Base-by-base conservation (phyloP, 139 green algal species). In the Trebouxia sp. region DNA sequence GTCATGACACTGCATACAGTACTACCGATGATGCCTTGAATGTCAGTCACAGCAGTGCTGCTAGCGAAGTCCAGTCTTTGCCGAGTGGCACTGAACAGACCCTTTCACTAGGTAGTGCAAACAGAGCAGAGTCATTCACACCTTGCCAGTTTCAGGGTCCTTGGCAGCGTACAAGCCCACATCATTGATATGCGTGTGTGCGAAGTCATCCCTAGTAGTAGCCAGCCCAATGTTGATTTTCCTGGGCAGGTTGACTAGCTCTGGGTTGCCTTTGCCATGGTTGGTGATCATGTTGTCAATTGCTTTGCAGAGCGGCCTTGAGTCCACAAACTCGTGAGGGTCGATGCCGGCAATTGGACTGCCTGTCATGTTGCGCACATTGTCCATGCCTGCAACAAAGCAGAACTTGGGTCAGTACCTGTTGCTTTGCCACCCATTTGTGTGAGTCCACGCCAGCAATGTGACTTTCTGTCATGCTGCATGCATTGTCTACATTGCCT, bases 161-260 rank as follows among this genome's bases (percentile, higher is more conserved):
- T 79, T 55, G n/a, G 95, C 92, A 0, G 96, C 94, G 77, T 97
- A 90, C 76, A 97, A 95, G 10, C 92, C 97, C 12, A 99, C 88
- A 82, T 99, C 97, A 83, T 99, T 99, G 90, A 99, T 99, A 86
- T 99, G 94, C 39, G 95, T 95, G 89, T 99, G 97, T 41, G 94
- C 94, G 86, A 97, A 99, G 79, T 97, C 89, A 84, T 99, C 96
- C 37, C 94, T 91, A 0, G 85, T 92, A 42, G 91, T 86, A 12
- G 93, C 92, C 39, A 99, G 86, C 65, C 88, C 94, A 42, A 99
- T 92, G 88, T 99, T 99, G 86, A 97, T 94, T 89, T 99, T 99
- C 85, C 94, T 90, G 6, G 94, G 94, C 82, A 99, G 91, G 89
- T 99, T 99, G 69, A 90, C 87, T 41, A 99, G 90, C 80, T 94